Percentiles rank a stretch among this genome's conserved stretches.
phyloP scores from a whole-genome alignment of 345 rosid species.

The Draba incana region DNA sequence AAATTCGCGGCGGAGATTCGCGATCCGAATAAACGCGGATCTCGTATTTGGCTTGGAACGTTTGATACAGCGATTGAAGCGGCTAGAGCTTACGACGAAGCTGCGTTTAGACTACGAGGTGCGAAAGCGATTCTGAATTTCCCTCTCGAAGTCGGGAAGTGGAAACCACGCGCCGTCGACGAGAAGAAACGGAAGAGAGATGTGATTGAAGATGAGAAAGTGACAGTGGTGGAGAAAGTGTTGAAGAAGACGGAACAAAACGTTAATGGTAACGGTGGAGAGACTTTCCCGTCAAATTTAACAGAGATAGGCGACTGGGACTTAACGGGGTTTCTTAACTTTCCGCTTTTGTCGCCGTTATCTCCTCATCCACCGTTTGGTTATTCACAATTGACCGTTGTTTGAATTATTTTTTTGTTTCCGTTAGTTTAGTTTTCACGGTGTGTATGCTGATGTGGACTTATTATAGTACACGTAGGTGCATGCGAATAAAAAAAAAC shows the following conservation, averaged over 20 bases:
- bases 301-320: slow-evolving; percentile 46
- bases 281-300: slow-evolving; percentile 46
- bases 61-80: slow-evolving; percentile 73
- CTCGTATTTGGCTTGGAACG: slow-evolving; percentile 90
- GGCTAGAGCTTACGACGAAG: slow-evolving; percentile 82
- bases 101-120: slow-evolving; percentile 82
- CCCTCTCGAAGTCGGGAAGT: slow-evolving; percentile 79
- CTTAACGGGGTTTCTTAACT: slow-evolving; percentile 50
- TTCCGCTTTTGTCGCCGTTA: slow-evolving; percentile 64
- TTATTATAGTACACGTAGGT: slow-evolving; percentile 8
- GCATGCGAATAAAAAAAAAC: slow-evolving; percentile 14
- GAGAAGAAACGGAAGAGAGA: slow-evolving; percentile 55
- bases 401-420: slow-evolving; percentile 13
- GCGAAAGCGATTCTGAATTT: slow-evolving; percentile 85
- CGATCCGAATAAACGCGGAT: slow-evolving; percentile 73
- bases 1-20: slow-evolving; percentile 96
- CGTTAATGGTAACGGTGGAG: slow-evolving; percentile 21
- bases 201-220: slow-evolving; percentile 22
- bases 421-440: neutral
- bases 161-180: slow-evolving; percentile 34
- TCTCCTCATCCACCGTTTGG: slow-evolving; percentile 46
- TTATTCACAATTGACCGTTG: slow-evolving; percentile 38
- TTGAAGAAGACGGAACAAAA: slow-evolving; percentile 41
- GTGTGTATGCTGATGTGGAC: slow-evolving; percentile 38
- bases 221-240: slow-evolving; percentile 26